Base-by-base conservation (phyloP, 2,329 filamentous ascomycete species). In the Ophiostoma ulmi region DNA sequence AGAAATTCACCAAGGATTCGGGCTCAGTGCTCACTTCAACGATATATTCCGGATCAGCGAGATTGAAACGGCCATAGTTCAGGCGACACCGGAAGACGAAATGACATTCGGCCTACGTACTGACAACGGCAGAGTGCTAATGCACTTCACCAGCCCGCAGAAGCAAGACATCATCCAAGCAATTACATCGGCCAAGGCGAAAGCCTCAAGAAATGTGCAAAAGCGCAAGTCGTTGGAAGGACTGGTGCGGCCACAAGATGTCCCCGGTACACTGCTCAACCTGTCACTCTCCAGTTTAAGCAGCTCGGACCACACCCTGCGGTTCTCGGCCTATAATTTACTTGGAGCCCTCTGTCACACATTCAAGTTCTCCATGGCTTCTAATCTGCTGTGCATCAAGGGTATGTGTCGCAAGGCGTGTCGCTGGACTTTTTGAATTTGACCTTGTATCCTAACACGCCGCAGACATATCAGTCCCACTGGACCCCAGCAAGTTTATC, bases 31-130 rank as follows among this genome's bases (percentile, higher is more conserved):
- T 10, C 88, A 86, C 1, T 84, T 91, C 74, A 91, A 91, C 75
- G 89, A 91, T 74, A 89, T 91, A 41, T 91, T 91, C 78, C 85
- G 88, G 11, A 80, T 91, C 3, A 83, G 86, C 4, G 89, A 91
- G 70, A 84, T 91, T 17, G 89, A 91, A 71, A 89, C 91, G 78
- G 86, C 87, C 5, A 84, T 88, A 5, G 87, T 86, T 2, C 87
- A 86, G 2, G 87, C 89, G 70, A 84, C 88, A 72, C 86, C 85
- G 0, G 88, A 90, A 71, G 88, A 91, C 71, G 88, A 90, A 73
- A 87, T 86, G 3, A 86, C 88, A 1, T 91, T 91, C 77, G 89
- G 88, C 0, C 79, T 91, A 38, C 83, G 88, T 68, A 88, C 88
- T 2, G 89, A 91, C 74, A 89, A 87, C 73, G 89, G 89, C 74